A percentile compares a stretch with the other conserved stretches of the same genome.
phyloP scores from a whole-genome alignment of 192 early-diverging fungal genomes.

The Mortierella antarctica region DNA sequence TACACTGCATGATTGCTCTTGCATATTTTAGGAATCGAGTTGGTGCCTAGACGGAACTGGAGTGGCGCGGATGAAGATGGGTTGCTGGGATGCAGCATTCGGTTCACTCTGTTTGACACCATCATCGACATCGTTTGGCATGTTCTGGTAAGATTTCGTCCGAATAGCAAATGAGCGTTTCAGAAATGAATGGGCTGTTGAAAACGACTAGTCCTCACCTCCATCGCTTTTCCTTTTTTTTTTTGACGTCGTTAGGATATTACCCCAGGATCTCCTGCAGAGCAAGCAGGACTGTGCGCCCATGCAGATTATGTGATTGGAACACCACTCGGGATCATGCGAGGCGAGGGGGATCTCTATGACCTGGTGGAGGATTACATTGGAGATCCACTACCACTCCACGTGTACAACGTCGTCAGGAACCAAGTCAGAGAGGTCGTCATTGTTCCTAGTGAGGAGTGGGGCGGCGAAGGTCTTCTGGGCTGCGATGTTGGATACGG shows the following conservation, averaged over 20 bases:
- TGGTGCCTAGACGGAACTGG: constrained; percentile 53
- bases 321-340: constrained; percentile 64
- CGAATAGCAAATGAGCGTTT: background rate
- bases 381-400: constrained; percentile 67
- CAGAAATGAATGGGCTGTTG: background rate
- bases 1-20: background rate
- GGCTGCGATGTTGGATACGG: constrained; percentile 83
- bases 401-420: constrained; percentile 74
- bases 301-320: constrained; percentile 80
- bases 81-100: constrained; percentile 66
- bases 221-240: background rate
- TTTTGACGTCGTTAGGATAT: constrained; percentile 56
- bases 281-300: constrained; percentile 73
- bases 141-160: constrained; percentile 42
- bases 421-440: constrained; percentile 73
- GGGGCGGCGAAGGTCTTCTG: constrained; percentile 75
- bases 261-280: constrained; percentile 73
- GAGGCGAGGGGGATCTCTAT: constrained; percentile 71
- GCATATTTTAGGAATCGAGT: constrained; percentile 43
- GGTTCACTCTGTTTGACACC: constrained; percentile 73
- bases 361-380: constrained; percentile 68
- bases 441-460: constrained; percentile 71
- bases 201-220: background rate
- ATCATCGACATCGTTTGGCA: constrained; percentile 64
- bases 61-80: constrained; percentile 44